Evolutionary conservation across 148 eudicot species (phyloP).

Genomic region (Chenopodium quinoa): DNA sequence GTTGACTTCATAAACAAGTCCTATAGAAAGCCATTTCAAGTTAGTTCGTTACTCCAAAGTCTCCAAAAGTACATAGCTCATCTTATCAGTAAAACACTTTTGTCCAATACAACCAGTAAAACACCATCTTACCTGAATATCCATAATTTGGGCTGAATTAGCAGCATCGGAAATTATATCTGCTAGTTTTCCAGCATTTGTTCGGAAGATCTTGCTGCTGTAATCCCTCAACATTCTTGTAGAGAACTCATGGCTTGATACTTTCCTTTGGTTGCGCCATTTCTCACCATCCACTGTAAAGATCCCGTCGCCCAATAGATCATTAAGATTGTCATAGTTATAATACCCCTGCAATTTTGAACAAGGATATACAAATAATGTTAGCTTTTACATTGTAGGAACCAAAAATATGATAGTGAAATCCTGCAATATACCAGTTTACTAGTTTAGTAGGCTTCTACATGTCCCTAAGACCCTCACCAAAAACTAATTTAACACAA

Average conservation of each 20-base stretch:
- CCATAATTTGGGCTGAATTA: slow-evolving; percentile 35
- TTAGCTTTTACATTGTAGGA: not conserved
- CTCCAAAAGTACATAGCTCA: not conserved
- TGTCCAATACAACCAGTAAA: not conserved
- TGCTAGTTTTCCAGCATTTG: slow-evolving; percentile 56
- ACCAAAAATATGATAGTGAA: not conserved
- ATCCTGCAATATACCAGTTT: not conserved
- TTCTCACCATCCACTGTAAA: slow-evolving; percentile 72
- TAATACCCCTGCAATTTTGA: slow-evolving; percentile 44
- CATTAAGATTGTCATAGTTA: slow-evolving; percentile 39
- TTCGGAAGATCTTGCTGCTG: slow-evolving; percentile 50
- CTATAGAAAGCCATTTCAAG: slow-evolving; percentile 30
- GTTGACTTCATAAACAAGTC: slow-evolving; percentile 78
- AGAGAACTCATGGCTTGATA: slow-evolving; percentile 68
- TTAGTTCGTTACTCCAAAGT: not conserved
- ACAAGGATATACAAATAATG: not conserved
- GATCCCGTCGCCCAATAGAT: slow-evolving; percentile 74
- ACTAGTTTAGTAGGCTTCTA: not conserved
- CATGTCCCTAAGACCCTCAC: not conserved
- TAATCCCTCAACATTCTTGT: slow-evolving; percentile 61
- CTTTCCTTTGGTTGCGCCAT: slow-evolving; percentile 73
- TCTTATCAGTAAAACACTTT: not conserved
- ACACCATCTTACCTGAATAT: slow-evolving; percentile 58
- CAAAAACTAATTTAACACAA: too few species aligned
- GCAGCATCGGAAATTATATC: slow-evolving; percentile 53